Evolutionary conservation across 2,329 filamentous ascomycete species (phyloP).

Genomic region (Arthrobotrys conoides): DNA sequence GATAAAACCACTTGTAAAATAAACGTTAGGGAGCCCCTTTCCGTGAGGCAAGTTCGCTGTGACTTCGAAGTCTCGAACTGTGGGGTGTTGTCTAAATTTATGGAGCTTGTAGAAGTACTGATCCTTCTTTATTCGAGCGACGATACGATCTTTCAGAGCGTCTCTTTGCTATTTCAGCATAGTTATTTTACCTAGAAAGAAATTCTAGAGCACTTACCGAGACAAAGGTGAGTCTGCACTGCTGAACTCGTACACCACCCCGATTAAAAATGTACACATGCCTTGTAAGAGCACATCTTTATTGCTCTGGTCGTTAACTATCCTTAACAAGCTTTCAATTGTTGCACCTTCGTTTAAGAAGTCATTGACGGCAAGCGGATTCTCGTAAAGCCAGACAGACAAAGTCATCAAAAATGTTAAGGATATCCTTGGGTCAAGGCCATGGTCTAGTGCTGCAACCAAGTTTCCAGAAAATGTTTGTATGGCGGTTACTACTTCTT

Average conservation of each 20-base stretch:
- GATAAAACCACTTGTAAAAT: constrained; percentile 87
- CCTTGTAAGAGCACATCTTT: constrained; percentile 81
- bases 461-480: constrained; percentile 89
- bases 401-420: constrained; percentile 92
- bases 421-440: constrained; percentile 82
- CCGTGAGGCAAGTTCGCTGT: constrained; percentile 60
- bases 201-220: constrained; percentile 63
- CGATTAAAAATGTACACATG: constrained; percentile 85
- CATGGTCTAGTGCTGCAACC: constrained; percentile 81
- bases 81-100: constrained; percentile 81
- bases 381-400: constrained; percentile 90
- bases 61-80: constrained; percentile 91
- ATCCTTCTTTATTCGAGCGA: constrained; percentile 83
- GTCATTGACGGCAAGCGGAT: constrained; percentile 90
- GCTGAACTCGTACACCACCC: constrained; percentile 95
- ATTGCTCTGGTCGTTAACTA: constrained; percentile 75
- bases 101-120: constrained; percentile 86
- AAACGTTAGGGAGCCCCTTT: constrained; percentile 81
- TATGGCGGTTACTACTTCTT: constrained; percentile 95
- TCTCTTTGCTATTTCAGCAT: constrained; percentile 68
- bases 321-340: constrained; percentile 86
- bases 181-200: neutral
- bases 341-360: constrained; percentile 93
- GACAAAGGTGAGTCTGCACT: constrained; percentile 96
- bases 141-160: constrained; percentile 83